Conservation (phyloP, 257 asterid species). For the Cruciata laevipes region DNA sequence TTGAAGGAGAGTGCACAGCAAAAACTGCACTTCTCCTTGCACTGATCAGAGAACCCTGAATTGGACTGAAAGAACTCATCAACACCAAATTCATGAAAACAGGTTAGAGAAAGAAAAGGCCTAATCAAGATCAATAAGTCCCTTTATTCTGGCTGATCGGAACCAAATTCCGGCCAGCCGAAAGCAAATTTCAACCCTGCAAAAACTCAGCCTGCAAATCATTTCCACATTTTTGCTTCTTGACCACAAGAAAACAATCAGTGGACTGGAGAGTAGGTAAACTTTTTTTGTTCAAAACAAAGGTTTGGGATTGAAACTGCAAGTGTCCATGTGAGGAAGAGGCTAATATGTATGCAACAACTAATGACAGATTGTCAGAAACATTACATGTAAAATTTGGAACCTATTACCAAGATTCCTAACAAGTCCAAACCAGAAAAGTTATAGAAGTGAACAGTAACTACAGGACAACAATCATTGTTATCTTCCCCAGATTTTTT, state of each 20-base stretch:
- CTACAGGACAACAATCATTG: constrained; percentile 23
- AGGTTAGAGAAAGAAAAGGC: background rate
- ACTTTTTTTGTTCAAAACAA: background rate
- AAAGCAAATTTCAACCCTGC: background rate
- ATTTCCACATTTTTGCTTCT: background rate
- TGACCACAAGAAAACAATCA: background rate
- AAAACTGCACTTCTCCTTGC: constrained; percentile 33
- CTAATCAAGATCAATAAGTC: background rate
- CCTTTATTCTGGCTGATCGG: constrained; percentile 1
- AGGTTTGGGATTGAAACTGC: background rate
- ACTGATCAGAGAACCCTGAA: constrained; percentile 26
- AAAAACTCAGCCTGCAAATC: background rate
- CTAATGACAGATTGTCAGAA: constrained; percentile 3
- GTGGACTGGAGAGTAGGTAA: background rate
- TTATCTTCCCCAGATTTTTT: constrained; percentile 8
- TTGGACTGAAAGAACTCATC: constrained; percentile 39
- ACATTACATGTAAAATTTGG: constrained; percentile 10
- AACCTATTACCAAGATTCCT: constrained; percentile 8
- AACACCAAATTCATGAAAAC: constrained; percentile 12
- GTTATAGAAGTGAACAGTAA: constrained; percentile 9
- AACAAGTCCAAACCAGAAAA: constrained; percentile 8
- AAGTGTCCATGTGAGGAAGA: constrained; percentile 3
- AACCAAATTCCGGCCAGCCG: constrained; percentile 1
- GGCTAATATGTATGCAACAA: constrained; percentile 10
- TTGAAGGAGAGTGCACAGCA: constrained; percentile 29